Evolutionary conservation across 345 rosid genomes (phyloP).

Genomic region (Dovyalis caffra): DNA sequence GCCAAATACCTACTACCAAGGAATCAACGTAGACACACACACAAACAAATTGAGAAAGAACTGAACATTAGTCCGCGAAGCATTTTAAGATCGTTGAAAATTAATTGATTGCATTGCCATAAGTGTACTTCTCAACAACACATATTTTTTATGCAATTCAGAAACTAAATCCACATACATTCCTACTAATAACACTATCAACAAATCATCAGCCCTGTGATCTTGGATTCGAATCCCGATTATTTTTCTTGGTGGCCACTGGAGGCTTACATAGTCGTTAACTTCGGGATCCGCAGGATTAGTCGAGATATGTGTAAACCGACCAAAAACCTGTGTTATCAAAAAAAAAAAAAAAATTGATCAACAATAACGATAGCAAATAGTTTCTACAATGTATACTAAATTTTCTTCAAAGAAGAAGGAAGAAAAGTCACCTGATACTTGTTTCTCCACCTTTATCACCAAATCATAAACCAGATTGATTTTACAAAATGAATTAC

Average conservation of each 20-base stretch:
- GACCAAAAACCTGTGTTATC: too few species aligned
- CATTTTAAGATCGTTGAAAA: background rate
- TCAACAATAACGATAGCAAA: background rate
- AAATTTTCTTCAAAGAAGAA: background rate
- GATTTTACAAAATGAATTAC: background rate
- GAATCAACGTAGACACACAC: too few species aligned
- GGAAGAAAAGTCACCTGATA: constrained; percentile 17
- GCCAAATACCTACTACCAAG: background rate
- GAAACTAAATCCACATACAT: background rate
- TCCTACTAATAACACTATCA: background rate
- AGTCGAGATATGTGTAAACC: too few species aligned
- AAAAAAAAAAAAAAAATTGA: too few species aligned
- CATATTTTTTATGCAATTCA: too few species aligned
- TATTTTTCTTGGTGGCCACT: too few species aligned
- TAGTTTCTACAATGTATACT: background rate
- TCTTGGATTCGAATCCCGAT: too few species aligned
- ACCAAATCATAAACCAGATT: constrained; percentile 2
- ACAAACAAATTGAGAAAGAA: background rate
- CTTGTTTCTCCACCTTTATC: constrained; percentile 29
- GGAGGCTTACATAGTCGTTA: too few species aligned
- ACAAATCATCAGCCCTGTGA: too few species aligned
- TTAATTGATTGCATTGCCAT: background rate
- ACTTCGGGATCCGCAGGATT: too few species aligned
- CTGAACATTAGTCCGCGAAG: background rate
- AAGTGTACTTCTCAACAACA: background rate